A percentile compares a stretch with the other conserved stretches of the same genome.
phyloP scores from a whole-genome alignment of 2,329 filamentous ascomycete species.

The Podosphaera xanthii region DNA sequence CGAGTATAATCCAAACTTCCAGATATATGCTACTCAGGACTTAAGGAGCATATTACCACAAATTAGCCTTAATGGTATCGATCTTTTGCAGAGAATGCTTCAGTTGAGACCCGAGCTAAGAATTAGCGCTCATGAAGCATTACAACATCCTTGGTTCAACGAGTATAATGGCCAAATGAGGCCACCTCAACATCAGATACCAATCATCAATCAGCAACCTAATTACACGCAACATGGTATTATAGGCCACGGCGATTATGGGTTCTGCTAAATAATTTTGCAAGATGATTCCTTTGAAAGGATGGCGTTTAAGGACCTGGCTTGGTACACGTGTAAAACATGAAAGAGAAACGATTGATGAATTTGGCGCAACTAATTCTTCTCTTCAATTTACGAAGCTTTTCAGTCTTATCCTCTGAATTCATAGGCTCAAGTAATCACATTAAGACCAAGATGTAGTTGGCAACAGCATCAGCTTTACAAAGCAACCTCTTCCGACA shows the following conservation, averaged over 20 bases:
- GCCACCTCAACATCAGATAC: slow-evolving; percentile 9
- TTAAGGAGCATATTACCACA: slow-evolving; percentile 69
- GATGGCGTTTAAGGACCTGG: slow-evolving; percentile 1
- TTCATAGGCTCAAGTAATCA: too few species aligned
- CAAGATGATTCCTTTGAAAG: not conserved
- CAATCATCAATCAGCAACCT: slow-evolving; percentile 9
- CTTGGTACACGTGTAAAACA: too few species aligned
- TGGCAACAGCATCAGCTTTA: too few species aligned
- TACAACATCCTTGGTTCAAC: slow-evolving; percentile 82
- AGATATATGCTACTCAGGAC: slow-evolving; percentile 84
- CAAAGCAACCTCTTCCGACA: too few species aligned
- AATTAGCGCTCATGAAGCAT: slow-evolving; percentile 65
- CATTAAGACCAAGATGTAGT: too few species aligned
- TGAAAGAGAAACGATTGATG: too few species aligned
- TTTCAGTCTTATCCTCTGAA: too few species aligned
- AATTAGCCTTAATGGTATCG: slow-evolving; percentile 69
- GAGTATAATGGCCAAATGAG: slow-evolving; percentile 26
- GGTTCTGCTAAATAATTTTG: slow-evolving; percentile 7
- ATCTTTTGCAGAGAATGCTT: slow-evolving; percentile 73
- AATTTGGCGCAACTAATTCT: too few species aligned
- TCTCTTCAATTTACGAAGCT: too few species aligned
- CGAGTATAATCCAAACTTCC: slow-evolving; percentile 94
- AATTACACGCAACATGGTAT: slow-evolving; percentile 12
- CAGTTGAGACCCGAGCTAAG: slow-evolving; percentile 81
- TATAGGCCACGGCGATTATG: slow-evolving; percentile 10